These are phyloP conservation scores for Echinochloa phyllopogon DNA, from an alignment of 176 grass and related monocot genomes.

Conservation along the genomic window DNA sequence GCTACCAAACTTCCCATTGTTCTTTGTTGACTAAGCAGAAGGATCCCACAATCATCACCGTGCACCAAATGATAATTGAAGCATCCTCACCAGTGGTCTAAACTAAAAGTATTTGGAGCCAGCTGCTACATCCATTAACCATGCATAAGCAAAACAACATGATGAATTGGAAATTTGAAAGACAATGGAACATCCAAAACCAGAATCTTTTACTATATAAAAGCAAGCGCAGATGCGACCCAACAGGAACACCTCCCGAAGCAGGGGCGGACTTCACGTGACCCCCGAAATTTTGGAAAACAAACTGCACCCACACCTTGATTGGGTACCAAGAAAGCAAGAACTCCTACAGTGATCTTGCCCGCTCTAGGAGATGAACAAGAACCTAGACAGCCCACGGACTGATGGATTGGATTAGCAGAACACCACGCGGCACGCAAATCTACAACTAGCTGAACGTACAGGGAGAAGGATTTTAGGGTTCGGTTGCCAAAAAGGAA, in stretches of 20 bases:
- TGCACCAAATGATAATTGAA: constrained; percentile 1
- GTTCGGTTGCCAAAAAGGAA: not conserved
- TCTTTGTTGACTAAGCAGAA: constrained; percentile 7
- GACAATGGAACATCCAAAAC: not conserved
- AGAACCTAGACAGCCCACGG: not conserved
- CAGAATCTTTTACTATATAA: not conserved
- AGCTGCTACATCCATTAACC: not conserved
- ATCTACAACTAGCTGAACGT: not conserved
- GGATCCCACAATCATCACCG: constrained; percentile 1
- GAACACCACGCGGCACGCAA: not conserved
- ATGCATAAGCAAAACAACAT: constrained; percentile 13
- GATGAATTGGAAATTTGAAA: not conserved
- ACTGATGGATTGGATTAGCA: not conserved
- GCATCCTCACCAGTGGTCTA: not conserved
- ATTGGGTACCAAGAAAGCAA: constrained; percentile 6
- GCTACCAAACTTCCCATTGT: not conserved
- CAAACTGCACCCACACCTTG: not conserved
- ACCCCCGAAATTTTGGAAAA: not conserved
- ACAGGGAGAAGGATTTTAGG: not conserved
- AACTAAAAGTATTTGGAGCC: not conserved
- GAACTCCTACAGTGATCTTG: not conserved
- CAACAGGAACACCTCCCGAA: constrained; percentile 10
- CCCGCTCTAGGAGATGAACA: not conserved
- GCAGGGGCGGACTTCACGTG: not conserved
- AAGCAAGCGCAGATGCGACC: not conserved